A percentile compares a stretch with the other conserved stretches of the same genome.
phyloP scores from a whole-genome alignment of 352 stramenopile genomes.

The Aphanomyces stellatus region DNA sequence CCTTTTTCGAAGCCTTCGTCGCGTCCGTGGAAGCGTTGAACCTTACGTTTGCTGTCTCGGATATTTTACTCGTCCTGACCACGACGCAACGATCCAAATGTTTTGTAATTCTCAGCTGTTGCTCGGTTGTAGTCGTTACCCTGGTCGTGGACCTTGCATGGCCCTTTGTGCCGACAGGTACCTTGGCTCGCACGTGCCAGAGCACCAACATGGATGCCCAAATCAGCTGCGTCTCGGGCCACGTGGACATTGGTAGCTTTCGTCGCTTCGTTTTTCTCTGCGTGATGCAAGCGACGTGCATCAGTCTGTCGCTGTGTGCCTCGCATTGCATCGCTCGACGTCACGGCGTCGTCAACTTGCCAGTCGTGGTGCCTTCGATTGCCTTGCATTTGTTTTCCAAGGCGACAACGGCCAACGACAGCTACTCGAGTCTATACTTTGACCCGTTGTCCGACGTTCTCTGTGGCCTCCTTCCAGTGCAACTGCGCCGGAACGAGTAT shows the following conservation, averaged over 20 bases:
- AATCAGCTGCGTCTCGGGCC: background rate
- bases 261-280: background rate
- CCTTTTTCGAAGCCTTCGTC: background rate
- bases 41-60: background rate
- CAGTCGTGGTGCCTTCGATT: background rate
- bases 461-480: background rate
- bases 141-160: background rate
- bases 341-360: background rate
- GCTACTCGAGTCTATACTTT: too few species aligned
- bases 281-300: background rate
- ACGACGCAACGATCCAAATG: background rate
- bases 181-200: conserved; percentile 1
- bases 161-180: background rate
- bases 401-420: background rate
- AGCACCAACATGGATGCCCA: conserved; percentile 11
- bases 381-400: background rate
- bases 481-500: background rate
- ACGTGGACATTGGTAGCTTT: background rate
- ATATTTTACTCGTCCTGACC: background rate
- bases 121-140: background rate
- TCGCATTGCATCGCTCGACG: background rate
- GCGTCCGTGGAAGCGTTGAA: background rate
- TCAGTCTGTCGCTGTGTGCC: background rate
- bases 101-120: background rate
- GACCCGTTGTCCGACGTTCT: background rate